Percentiles rank a stretch among this genome's conserved stretches.
Conservation (phyloP, 345 rosid species). For the Syzygium jambos region DNA sequence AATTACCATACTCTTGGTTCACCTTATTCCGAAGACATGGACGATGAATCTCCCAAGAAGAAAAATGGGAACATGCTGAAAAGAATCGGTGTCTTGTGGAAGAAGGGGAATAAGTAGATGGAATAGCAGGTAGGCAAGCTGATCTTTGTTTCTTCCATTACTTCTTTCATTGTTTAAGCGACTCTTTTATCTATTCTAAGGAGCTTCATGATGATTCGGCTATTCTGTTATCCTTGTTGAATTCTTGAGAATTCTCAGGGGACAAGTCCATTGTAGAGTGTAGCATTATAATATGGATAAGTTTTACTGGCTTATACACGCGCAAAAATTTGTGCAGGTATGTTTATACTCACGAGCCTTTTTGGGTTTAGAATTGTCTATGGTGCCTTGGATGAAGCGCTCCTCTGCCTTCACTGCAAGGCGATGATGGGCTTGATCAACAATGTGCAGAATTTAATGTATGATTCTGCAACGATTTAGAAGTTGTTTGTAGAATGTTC, state of each 20-base stretch:
- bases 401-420: background rate
- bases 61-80: slow-evolving; percentile 81
- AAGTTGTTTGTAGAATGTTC: background rate
- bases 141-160: background rate
- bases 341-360: background rate
- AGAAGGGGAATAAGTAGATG: slow-evolving; percentile 67
- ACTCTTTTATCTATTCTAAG: background rate
- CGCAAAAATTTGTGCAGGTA: background rate
- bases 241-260: background rate
- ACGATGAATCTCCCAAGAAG: slow-evolving; percentile 92
- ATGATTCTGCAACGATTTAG: background rate
- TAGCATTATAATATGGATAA: background rate
- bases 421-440: background rate
- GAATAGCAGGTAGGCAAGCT: background rate
- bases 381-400: background rate
- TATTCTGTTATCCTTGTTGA: background rate
- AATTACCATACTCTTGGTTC: slow-evolving; percentile 36
- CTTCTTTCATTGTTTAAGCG: background rate
- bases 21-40: slow-evolving; percentile 69
- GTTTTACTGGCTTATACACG: background rate
- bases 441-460: background rate
- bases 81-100: slow-evolving; percentile 86
- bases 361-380: background rate
- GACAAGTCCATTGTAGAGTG: background rate
- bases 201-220: background rate